Conservation (phyloP, 768 basidiomycete genomes). For the Sutorius australiensis region DNA sequence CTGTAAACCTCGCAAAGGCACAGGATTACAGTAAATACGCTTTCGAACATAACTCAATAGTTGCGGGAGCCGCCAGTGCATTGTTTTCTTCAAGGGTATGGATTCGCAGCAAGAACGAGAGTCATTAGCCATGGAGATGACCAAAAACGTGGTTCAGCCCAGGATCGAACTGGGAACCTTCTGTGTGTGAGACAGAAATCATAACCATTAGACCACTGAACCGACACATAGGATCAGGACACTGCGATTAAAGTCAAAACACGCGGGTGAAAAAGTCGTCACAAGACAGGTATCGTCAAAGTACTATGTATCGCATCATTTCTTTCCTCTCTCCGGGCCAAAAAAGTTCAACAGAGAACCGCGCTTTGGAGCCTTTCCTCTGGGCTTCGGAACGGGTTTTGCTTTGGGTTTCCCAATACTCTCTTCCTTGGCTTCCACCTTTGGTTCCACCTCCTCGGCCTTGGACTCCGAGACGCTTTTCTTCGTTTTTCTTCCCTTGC, state of each 20-base stretch:
- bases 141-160: slow-evolving; percentile 34
- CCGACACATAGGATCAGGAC: background rate
- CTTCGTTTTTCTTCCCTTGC: slow-evolving; percentile 20
- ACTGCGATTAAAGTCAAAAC: background rate
- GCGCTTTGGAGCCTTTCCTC: slow-evolving; percentile 21
- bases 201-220: slow-evolving; percentile 48
- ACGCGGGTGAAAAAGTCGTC: too few species aligned
- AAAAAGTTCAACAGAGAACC: slow-evolving; percentile 33
- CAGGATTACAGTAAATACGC: too few species aligned
- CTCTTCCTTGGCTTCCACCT: slow-evolving; percentile 13
- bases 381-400: slow-evolving; percentile 15
- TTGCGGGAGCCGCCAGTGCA: too few species aligned
- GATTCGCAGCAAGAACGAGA: background rate
- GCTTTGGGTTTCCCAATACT: slow-evolving; percentile 13
- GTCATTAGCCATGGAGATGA: background rate
- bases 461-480: slow-evolving; percentile 7
- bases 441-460: slow-evolving; percentile 16
- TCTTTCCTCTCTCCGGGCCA: slow-evolving; percentile 29
- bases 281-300: too few species aligned
- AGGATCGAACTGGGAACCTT: slow-evolving; percentile 48
- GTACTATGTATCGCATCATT: slow-evolving; percentile 9
- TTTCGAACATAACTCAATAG: too few species aligned
- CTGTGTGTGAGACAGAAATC: slow-evolving; percentile 50
- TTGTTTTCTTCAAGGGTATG: too few species aligned
- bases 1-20: too few species aligned